Base-by-base conservation (phyloP, 2,329 filamentous ascomycete genomes). In the Neocucurbitaria cava region DNA sequence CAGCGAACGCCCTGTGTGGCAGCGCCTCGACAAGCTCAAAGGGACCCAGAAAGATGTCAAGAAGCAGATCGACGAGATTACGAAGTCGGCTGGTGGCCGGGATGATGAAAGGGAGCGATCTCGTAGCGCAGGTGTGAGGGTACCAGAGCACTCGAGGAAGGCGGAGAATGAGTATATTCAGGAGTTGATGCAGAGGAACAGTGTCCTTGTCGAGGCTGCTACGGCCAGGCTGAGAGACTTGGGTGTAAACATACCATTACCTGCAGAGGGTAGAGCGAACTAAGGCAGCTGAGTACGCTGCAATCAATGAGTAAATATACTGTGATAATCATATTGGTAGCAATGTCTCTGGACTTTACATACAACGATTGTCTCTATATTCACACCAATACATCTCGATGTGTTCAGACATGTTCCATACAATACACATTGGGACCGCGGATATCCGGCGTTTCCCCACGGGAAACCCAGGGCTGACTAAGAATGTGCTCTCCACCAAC, bases 1-100 rank as follows among this genome's bases (percentile, higher is more conserved):
- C 26, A 66, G 59, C 52, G 64, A 70, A 18, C 58, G 60, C 1
- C 62, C 71, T 48, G 66, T 80, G 7, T 84, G 82, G 68, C 81
- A 81, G 68, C 83, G 88, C 38, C 79, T 89, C 47, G 79, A 85
- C 45, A 83, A 86, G 59, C 78, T 87, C 52, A 81, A 80, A 68
- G 70, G 76, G 35, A 74, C 87, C 39, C 82, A 83, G 62, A 77
- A 80, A n/a, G 80, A 83, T 46, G 72, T 89, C 13, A 55, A 57
- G 30, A 63, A 67, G 38, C 61, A 73, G 47, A 67, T 69, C 5
- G 56, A 69, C 28, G 63, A 61, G 42, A 57, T 50, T 17, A 38
- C 46, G 17, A 64, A 62, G 40, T 58, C 58, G 9, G 54, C 52
- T 4, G 52, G 61, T 23, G 61, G 57, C 24, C n/a, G n/a, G n/a